Evolutionary conservation across 2,329 filamentous ascomycete species (phyloP), one percentile per base, ranked within the genome.

Genomic region (Seiridium unicorne): DNA sequence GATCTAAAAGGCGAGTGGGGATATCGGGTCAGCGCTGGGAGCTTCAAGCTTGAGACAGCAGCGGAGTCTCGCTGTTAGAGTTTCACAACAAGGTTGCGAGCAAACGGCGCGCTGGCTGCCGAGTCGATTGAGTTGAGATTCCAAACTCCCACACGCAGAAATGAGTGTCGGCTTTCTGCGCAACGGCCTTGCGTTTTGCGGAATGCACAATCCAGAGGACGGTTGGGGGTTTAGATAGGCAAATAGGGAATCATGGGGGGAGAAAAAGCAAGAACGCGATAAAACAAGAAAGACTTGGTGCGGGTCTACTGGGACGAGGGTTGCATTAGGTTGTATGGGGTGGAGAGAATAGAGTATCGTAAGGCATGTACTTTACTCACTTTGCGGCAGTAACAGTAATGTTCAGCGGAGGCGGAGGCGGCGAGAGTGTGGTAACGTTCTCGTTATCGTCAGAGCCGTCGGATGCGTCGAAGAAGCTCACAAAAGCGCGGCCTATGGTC

Each of bases 401-500:
- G 46, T 67, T 64, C 38, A 69, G 61, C 59, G 68, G 61, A 53
- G 68, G 64, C 55, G 66, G 67, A 10, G 48, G 48, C 40, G 47
- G 26, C 2, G 35, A 35, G 8, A 57, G 32, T 18, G 55, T 58
- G 35, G 55, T 58, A 11, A 51, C 46, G 42, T n/a, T 40, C 35
- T 31, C 44, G 46, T 38, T 46, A 13, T 48, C 40, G 32, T 26
- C n/a, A 26, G 18, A 32, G 31, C 11, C 18, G 63, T 69, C 69
- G 65, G 63, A 61, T 61, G 63, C 55, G 58, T 65, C 60, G 61
- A 64, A 60, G 65, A 64, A 68, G 59, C 70, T 68, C 56, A 70
- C 63, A 57, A 73, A 69, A 55, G 71, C 71, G 65, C 74, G 73
- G 65, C 79, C 78, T 67, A 80, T 78, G 55, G 78, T 79, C 66